phyloP scores from a whole-genome alignment of 2,329 filamentous ascomycete species.

The Lecanicillium sp. region DNA sequence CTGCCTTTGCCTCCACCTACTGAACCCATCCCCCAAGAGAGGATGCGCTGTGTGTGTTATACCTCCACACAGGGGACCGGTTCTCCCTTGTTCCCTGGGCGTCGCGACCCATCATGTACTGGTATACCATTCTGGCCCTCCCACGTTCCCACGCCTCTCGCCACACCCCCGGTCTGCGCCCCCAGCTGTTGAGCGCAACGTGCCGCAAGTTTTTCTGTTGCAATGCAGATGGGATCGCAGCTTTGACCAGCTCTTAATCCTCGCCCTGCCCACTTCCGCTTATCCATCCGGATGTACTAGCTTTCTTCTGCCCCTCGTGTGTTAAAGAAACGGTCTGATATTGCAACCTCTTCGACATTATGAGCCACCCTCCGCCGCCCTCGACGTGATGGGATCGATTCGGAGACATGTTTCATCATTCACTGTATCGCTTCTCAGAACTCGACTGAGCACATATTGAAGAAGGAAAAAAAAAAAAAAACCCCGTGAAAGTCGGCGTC shows the following conservation, averaged over 20 bases:
- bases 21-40: neutral
- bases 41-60: neutral
- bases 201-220: neutral
- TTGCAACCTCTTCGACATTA: neutral
- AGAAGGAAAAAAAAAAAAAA: too few species aligned
- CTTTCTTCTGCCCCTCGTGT: neutral
- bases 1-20: too few species aligned
- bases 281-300: neutral
- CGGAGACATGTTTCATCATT: neutral
- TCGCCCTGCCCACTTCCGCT: conserved; percentile 1
- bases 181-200: too few species aligned
- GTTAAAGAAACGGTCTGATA: neutral
- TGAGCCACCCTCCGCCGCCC: neutral
- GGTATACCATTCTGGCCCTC: too few species aligned
- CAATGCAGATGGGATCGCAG: neutral
- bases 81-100: neutral
- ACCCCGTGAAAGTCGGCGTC: too few species aligned
- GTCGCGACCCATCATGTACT: neutral
- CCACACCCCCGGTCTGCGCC: too few species aligned
- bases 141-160: too few species aligned
- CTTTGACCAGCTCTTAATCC: conserved; percentile 6
- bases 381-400: neutral
- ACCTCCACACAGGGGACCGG: neutral
- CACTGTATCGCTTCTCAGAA: too few species aligned
- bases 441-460: too few species aligned